phyloP scores from a whole-genome alignment of 495 filamentous ascomycete genomes.

The Hypoxylon crocopeplum region DNA sequence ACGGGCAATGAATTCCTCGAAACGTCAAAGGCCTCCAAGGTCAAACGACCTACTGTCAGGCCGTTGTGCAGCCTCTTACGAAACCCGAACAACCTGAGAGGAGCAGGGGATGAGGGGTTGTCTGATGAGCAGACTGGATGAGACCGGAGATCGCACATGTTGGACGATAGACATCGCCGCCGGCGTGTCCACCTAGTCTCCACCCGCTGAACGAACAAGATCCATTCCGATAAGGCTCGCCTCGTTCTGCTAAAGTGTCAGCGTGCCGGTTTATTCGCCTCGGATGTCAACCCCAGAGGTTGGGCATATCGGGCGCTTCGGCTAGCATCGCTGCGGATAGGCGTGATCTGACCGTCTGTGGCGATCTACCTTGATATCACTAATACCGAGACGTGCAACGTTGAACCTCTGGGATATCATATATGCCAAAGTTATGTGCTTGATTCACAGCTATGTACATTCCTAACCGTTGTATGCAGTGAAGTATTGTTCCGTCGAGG shows the following conservation, averaged over 20 bases:
- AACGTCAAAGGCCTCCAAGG: constrained; percentile 3
- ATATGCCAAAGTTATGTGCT: constrained; percentile 21
- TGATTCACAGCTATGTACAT: constrained; percentile 27
- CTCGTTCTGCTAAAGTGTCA: background rate
- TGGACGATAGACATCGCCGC: constrained; percentile 6
- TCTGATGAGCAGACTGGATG: constrained; percentile 17
- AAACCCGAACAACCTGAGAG: constrained; percentile 12
- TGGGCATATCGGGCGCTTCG: constrained; percentile 9
- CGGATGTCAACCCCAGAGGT: constrained; percentile 4
- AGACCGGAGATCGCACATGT: constrained; percentile 13
- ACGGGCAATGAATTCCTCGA: constrained; percentile 13
- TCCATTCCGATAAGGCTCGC: constrained; percentile 4
- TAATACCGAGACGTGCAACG: background rate
- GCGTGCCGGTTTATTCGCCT: constrained; percentile 4
- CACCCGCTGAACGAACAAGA: constrained; percentile 9
- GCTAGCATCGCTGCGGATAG: no score
- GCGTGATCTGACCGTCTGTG: no score
- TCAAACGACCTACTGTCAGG: constrained; percentile 29
- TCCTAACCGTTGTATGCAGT: background rate
- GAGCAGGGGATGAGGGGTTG: background rate
- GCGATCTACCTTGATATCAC: constrained; percentile 6
- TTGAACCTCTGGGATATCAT: background rate
- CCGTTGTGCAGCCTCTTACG: constrained; percentile 25
- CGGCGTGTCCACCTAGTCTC: constrained; percentile 21
- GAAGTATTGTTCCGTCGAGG: constrained; percentile 1